phyloP scores from a whole-genome alignment of 2,329 filamentous ascomycete genomes.

The Rhinocladiella mackenziei region DNA sequence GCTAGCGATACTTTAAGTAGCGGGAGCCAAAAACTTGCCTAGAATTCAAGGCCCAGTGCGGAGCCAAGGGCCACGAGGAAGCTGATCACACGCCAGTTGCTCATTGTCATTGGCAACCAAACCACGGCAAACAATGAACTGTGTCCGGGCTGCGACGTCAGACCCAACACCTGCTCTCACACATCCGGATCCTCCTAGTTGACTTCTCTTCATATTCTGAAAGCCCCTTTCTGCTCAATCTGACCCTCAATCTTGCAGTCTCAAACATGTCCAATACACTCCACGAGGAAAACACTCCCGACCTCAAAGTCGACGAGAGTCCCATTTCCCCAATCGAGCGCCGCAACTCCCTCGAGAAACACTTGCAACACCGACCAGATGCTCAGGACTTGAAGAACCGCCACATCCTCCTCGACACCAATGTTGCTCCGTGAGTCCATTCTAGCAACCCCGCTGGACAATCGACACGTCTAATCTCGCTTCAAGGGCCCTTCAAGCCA shows the following conservation, averaged over 20 bases:
- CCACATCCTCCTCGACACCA: conserved; percentile 65
- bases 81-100: too few species aligned
- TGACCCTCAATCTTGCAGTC: not conserved
- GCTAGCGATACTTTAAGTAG: too few species aligned
- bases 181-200: not conserved
- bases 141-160: conserved; percentile 12
- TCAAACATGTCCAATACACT: conserved; percentile 23
- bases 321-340: conserved; percentile 56
- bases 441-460: not conserved
- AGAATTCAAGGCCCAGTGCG: too few species aligned
- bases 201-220: too few species aligned
- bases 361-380: conserved; percentile 66
- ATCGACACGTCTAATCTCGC: conserved; percentile 1
- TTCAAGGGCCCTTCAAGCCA: conserved; percentile 57
- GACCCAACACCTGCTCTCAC: not conserved
- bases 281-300: conserved; percentile 24
- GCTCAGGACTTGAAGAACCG: conserved; percentile 63
- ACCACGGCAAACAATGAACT: conserved; percentile 7
- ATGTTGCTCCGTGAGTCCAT: conserved; percentile 57
- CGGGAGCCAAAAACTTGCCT: too few species aligned
- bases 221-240: not conserved
- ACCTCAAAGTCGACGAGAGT: conserved; percentile 50
- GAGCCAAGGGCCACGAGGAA: too few species aligned
- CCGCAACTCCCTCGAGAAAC: conserved; percentile 67
- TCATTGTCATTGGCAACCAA: conserved; percentile 17